Percentiles rank a stretch among this genome's conserved stretches.
Conservation (phyloP, 495 filamentous ascomycete species). For the Penicillium cataractarum region DNA sequence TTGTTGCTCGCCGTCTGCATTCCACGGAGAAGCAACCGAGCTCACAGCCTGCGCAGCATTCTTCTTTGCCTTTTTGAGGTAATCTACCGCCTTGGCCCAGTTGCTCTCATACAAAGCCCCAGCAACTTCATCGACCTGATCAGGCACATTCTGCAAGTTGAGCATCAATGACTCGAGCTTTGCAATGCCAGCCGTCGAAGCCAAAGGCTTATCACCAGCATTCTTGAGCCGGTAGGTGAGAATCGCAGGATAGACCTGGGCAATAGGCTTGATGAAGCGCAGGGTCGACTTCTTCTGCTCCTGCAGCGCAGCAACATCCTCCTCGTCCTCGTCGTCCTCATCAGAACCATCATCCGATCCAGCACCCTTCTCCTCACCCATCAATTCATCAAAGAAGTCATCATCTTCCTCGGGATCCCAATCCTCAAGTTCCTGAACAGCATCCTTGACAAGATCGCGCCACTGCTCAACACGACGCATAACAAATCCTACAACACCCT, state of each 20-base stretch:
- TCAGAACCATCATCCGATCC: conserved; percentile 48
- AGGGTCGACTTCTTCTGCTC: conserved; percentile 43
- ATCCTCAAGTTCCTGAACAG: conserved; percentile 79
- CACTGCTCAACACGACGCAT: conserved; percentile 65
- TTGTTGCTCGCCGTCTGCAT: conserved; percentile 18
- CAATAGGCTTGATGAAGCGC: conserved; percentile 46
- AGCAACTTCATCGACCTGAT: conserved; percentile 52
- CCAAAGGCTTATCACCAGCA: conserved; percentile 20
- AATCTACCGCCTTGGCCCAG: conserved; percentile 28
- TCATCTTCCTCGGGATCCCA: conserved; percentile 74
- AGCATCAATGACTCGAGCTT: conserved; percentile 38
- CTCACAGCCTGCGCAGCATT: conserved; percentile 37
- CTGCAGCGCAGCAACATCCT: conserved; percentile 33
- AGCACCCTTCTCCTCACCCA: conserved; percentile 41
- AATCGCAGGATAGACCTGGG: conserved; percentile 47
- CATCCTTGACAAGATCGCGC: conserved; percentile 74
- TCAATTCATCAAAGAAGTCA: conserved; percentile 51
- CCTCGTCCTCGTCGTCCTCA: conserved; percentile 26
- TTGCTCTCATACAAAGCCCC: conserved; percentile 53
- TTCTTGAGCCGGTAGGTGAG: conserved; percentile 42
- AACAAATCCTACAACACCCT: conserved; percentile 67
- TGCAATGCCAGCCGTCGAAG: conserved; percentile 16
- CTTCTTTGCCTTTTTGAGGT: conserved; percentile 32
- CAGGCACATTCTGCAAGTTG: conserved; percentile 43
- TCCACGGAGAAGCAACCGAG: conserved; percentile 34